phyloP scores from a whole-genome alignment of 176 grass and related monocot genomes.

The Guadua angustifolia region DNA sequence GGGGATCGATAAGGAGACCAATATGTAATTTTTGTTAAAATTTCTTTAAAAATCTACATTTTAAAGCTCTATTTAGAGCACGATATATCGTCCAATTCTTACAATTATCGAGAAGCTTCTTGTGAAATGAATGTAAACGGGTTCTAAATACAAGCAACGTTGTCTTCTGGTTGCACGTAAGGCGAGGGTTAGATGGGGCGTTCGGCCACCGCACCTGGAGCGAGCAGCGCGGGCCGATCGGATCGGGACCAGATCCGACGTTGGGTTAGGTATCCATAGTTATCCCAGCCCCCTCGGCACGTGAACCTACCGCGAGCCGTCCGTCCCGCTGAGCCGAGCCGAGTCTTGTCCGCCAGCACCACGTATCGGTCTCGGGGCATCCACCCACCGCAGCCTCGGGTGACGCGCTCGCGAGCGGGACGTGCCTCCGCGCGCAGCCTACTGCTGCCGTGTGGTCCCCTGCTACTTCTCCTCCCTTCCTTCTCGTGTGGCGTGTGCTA shows the following conservation, averaged over 20 bases:
- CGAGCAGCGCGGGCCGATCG: background rate
- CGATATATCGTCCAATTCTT: too few species aligned
- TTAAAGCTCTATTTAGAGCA: too few species aligned
- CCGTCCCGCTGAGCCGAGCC: background rate
- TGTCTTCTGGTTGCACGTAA: background rate
- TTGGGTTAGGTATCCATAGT: conserved; percentile 23
- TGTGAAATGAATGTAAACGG: too few species aligned
- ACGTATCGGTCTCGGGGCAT: background rate
- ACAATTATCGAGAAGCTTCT: too few species aligned
- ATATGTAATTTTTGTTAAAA: too few species aligned
- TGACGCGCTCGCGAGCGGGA: background rate
- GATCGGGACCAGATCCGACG: conserved; percentile 21
- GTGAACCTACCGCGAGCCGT: conserved; percentile 6
- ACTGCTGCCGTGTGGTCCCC: background rate
- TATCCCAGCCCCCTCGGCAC: background rate
- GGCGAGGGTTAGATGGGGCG: background rate
- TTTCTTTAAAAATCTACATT: too few species aligned
- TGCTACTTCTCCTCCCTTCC: too few species aligned
- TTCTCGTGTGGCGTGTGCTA: background rate
- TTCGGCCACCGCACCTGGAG: background rate
- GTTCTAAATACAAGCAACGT: too few species aligned
- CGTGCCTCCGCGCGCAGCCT: background rate
- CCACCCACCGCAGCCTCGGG: background rate
- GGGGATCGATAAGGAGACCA: too few species aligned
- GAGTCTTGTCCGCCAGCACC: background rate